Evolutionary conservation across 257 asterid genomes (phyloP).

Genomic region (Coffea canephora): DNA sequence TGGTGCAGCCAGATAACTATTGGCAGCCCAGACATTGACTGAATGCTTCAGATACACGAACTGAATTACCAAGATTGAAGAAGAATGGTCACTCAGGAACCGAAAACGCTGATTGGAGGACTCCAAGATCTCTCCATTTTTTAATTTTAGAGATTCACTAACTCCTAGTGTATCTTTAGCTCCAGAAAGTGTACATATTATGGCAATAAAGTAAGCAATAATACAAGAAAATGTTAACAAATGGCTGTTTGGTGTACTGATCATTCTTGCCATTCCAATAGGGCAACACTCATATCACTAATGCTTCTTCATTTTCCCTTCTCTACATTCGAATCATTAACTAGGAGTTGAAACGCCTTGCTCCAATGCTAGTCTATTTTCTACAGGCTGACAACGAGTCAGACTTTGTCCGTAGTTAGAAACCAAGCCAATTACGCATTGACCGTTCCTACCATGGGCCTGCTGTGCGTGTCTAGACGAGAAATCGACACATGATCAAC

Average conservation of each 20-base stretch:
- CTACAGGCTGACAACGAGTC: too few relatives aligned
- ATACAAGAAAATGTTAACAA: not conserved
- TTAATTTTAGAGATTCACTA: not conserved
- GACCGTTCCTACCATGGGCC: too few relatives aligned
- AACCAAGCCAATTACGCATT: too few relatives aligned
- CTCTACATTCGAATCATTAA: too few relatives aligned
- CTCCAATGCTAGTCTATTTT: too few relatives aligned
- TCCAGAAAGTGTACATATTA: not conserved
- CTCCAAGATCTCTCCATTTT: not conserved
- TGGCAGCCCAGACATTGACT: not conserved
- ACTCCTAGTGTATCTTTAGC: not conserved
- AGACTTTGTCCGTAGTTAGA: too few relatives aligned
- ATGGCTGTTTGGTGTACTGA: not conserved
- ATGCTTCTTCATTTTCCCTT: not conserved
- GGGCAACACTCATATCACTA: not conserved
- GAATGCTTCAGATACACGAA: not conserved
- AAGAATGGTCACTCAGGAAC: not conserved
- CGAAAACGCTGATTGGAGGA: not conserved
- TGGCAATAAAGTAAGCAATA: not conserved
- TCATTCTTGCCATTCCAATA: not conserved
- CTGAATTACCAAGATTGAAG: not conserved
- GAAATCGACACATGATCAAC: too few relatives aligned
- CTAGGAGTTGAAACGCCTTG: too few relatives aligned
- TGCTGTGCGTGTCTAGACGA: too few relatives aligned
- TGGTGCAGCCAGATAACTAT: not conserved